Percentiles rank a stretch among this genome's conserved stretches.
These are phyloP conservation scores for Hyphopichia homilentoma DNA, from an alignment of 805 yeast genomes.

Conservation along the genomic window DNA sequence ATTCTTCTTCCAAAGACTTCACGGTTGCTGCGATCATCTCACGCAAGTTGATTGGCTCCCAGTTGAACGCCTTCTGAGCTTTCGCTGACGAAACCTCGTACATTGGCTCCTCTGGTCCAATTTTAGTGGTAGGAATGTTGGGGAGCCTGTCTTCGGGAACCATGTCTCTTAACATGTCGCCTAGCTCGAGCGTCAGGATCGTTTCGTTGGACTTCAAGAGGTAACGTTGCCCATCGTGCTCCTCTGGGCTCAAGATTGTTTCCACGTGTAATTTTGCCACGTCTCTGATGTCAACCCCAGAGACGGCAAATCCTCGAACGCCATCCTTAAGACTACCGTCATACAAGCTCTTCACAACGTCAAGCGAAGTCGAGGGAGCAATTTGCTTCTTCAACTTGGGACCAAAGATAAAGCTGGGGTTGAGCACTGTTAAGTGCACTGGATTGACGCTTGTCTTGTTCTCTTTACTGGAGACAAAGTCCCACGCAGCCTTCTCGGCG, in stretches of 20 bases:
- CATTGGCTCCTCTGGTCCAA: too few species aligned
- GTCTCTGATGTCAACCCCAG: constrained; percentile 7
- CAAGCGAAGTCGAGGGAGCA: constrained; percentile 12
- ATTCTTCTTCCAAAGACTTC: too few species aligned
- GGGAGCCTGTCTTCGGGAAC: too few species aligned
- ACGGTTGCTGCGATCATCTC: too few species aligned
- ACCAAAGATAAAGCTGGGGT: constrained; percentile 16
- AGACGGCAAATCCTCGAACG: constrained; percentile 12
- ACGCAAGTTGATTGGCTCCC: too few species aligned
- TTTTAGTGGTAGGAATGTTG: too few species aligned
- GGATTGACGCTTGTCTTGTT: constrained; percentile 13
- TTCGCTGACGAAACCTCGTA: too few species aligned
- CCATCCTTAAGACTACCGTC: constrained; percentile 8
- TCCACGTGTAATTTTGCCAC: constrained; percentile 6
- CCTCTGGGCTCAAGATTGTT: constrained; percentile 3
- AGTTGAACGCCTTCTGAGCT: too few species aligned
- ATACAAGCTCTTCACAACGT: constrained; percentile 14
- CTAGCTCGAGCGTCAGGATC: too few species aligned
- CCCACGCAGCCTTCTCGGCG: constrained; percentile 17
- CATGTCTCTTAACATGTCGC: too few species aligned
- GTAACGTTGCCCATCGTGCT: too few species aligned
- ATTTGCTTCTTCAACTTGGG: constrained; percentile 10
- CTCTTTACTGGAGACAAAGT: constrained; percentile 8
- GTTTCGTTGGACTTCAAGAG: too few species aligned
- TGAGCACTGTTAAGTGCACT: constrained; percentile 15